Evolutionary conservation across 2,329 filamentous ascomycete genomes (phyloP), one percentile per base, ranked within the genome.

Genomic region (Verticillium zaregamsianum): DNA sequence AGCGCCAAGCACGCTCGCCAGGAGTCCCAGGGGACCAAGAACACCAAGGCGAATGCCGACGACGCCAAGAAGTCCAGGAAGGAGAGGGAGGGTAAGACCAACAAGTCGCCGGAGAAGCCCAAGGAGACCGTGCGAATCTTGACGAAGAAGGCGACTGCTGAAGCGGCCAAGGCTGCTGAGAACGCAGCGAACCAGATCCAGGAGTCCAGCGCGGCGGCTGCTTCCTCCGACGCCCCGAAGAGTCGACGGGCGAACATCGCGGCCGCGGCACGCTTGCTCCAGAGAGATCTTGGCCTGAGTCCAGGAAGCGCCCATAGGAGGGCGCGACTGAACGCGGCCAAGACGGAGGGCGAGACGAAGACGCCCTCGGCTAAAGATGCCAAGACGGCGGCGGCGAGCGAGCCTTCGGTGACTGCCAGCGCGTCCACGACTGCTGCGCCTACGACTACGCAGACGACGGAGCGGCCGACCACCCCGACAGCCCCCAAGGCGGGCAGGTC

Each of bases 261-360:
- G 33, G 84, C 86, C 9, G 86, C 87, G 12, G 86, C 87, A 12
- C 82, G 86, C 17, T 86, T 90, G 59, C 69, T 90, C 20, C 86
- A 89, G 71, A 83, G 87, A 37, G 87, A 90, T 64, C 78, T 90
- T 20, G 87, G 87, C 23, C 79, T 90, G 1, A 88, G 84, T 62
- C 84, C 86, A 12, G 85, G 85, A 40, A 86, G 83, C 67, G 84
- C 86, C 15, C 84, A 88, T 71, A 79, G 87, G 62, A 82, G 83
- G 69, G 84, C 84, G 17, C 82, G 85, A 8, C 82, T 84, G 63
- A 82, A 86, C 66, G 82, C 82, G 58, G 81, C 82, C 14, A 86
- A 86, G 71, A 79, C 82, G 1, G 84, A 87, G 23, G 73, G 77
- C 12, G 78, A 80, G 52, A 65, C 73, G 14, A 84, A 82, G 65